Conservation (phyloP, 2,329 filamentous ascomycete genomes). For the Aspergillus niger region DNA sequence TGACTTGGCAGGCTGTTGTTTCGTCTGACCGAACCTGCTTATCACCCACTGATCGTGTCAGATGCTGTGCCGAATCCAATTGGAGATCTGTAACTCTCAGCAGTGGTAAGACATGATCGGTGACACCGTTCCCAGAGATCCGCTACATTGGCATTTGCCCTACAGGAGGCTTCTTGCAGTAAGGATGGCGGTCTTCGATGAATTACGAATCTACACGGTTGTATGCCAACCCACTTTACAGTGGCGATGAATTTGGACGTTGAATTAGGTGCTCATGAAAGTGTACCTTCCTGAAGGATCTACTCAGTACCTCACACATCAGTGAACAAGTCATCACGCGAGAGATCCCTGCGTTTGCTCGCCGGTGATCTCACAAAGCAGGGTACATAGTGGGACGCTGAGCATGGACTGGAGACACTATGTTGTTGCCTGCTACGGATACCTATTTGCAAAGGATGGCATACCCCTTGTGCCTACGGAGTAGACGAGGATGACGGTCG, state of each 20-base stretch:
- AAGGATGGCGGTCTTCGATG: background rate
- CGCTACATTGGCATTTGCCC: background rate
- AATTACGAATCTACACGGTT: background rate
- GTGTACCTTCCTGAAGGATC: background rate
- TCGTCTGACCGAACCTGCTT: background rate
- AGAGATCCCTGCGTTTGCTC: background rate
- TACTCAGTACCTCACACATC: background rate
- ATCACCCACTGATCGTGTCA: background rate
- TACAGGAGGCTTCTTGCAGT: background rate
- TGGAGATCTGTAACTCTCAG: background rate
- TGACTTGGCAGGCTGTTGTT: background rate
- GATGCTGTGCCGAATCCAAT: background rate
- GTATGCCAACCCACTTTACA: background rate
- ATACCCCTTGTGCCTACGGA: background rate
- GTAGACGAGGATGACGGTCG: background rate
- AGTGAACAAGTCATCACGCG: background rate
- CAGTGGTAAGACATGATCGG: background rate
- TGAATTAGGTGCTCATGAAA: background rate
- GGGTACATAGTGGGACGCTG: background rate
- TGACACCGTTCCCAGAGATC: background rate
- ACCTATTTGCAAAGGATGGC: background rate
- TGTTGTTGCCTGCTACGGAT: background rate
- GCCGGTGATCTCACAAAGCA: background rate
- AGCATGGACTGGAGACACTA: background rate
- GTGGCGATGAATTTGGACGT: background rate